Evolutionary conservation across 1,139 yeast species (phyloP).

Genomic region (Nakaseomyces kungkrabaensis): DNA sequence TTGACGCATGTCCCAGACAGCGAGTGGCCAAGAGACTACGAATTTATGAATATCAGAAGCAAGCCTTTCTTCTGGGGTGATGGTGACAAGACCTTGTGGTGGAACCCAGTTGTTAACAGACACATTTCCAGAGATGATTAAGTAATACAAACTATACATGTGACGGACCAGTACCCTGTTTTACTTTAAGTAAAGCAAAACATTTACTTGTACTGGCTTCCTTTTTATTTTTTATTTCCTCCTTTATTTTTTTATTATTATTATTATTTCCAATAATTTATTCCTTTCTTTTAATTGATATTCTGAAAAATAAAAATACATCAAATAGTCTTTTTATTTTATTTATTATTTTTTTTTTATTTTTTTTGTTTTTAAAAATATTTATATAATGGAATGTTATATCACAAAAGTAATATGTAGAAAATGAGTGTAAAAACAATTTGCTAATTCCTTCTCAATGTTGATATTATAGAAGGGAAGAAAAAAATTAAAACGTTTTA

Average conservation of each 20-base stretch:
- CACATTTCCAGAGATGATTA: constrained; percentile 37
- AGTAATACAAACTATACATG: not conserved
- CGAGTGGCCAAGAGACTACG: constrained; percentile 87
- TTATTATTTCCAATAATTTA: not conserved
- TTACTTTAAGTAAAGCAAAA: not conserved
- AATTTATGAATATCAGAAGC: constrained; percentile 79
- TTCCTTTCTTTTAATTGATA: not conserved
- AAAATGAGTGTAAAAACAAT: too few species aligned
- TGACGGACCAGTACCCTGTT: too few species aligned
- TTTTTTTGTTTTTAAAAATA: not conserved
- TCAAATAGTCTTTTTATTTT: not conserved
- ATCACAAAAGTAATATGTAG: too few species aligned
- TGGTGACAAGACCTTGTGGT: constrained; percentile 93
- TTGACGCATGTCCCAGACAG: constrained; percentile 67
- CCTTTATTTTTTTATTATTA: not conserved
- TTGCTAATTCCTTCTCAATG: too few species aligned
- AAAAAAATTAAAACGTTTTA: not conserved
- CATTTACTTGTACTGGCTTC: not conserved
- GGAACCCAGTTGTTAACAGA: constrained; percentile 91
- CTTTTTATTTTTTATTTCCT: not conserved
- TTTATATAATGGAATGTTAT: not conserved
- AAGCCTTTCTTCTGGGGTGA: constrained; percentile 96
- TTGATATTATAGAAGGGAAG: too few species aligned
- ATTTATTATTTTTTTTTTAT: too few species aligned
- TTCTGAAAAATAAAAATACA: not conserved